phyloP scores from a whole-genome alignment of 768 basidiomycete genomes.

The Glaciozyma antarctica region DNA sequence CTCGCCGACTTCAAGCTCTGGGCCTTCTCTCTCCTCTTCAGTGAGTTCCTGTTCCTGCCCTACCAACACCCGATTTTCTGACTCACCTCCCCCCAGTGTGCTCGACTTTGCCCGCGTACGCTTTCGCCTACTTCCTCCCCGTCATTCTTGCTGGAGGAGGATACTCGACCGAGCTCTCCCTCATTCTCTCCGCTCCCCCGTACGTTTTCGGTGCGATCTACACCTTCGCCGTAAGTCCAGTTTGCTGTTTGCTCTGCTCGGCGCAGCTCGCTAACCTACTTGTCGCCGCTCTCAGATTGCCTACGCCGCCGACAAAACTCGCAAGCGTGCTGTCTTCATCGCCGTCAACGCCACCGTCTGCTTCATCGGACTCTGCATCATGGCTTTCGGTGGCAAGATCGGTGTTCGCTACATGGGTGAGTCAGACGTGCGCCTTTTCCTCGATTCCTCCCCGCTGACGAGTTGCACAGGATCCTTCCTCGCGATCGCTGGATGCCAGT shows the following conservation, averaged over 20 bases:
- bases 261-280: slow-evolving; percentile 18
- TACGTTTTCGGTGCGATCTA: slow-evolving; percentile 36
- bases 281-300: slow-evolving; percentile 5
- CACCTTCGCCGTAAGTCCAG: slow-evolving; percentile 23
- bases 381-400: slow-evolving; percentile 15
- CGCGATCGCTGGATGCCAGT: slow-evolving; percentile 23
- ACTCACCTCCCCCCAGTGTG: neutral
- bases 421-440: neutral
- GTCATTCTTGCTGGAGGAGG: slow-evolving; percentile 38
- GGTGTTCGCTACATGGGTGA: slow-evolving; percentile 21
- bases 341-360: slow-evolving; percentile 30
- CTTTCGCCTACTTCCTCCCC: slow-evolving; percentile 35
- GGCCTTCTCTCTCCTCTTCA: slow-evolving; percentile 36
- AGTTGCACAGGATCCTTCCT: slow-evolving; percentile 19
- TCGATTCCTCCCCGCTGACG: slow-evolving; percentile 13
- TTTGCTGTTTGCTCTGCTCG: neutral
- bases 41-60: neutral
- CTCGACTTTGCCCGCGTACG: slow-evolving; percentile 26
- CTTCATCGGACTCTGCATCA: slow-evolving; percentile 30
- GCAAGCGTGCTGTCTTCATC: slow-evolving; percentile 35
- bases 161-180: slow-evolving; percentile 34
- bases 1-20: slow-evolving; percentile 36
- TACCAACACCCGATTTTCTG: neutral
- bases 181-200: slow-evolving; percentile 37
- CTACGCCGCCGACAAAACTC: slow-evolving; percentile 20